Percentiles rank a stretch among this genome's conserved stretches.
phyloP scores from a whole-genome alignment of 2,329 filamentous ascomycete genomes.

The Diplocarpon mali region DNA sequence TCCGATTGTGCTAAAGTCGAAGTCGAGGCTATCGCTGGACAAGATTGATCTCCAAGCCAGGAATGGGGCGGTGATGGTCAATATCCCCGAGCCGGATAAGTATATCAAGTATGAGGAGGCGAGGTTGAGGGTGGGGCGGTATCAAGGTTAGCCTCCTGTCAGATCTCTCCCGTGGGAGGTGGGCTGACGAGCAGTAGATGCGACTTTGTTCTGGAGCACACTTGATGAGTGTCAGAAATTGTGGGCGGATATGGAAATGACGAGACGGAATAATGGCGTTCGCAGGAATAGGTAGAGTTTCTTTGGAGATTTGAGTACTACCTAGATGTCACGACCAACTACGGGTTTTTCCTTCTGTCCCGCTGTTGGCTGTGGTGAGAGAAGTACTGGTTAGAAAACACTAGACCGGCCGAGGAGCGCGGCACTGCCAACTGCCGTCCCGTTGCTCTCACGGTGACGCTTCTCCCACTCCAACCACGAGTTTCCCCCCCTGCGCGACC shows the following conservation, averaged over 20 bases:
- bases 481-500: too few species aligned
- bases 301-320: too few species aligned
- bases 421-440: too few species aligned
- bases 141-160: not conserved
- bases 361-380: too few species aligned
- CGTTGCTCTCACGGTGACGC: too few species aligned
- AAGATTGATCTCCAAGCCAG: not conserved
- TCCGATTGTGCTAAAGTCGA: not conserved
- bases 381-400: too few species aligned
- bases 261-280: not conserved
- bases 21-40: not conserved
- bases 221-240: not conserved
- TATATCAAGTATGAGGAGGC: not conserved
- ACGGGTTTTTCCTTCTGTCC: too few species aligned
- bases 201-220: not conserved
- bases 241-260: not conserved
- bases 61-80: not conserved
- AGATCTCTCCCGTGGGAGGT: not conserved
- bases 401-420: too few species aligned
- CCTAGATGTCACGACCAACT: too few species aligned
- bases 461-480: too few species aligned
- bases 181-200: not conserved
- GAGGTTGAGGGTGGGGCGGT: not conserved
- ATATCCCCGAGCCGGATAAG: not conserved
- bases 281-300: too few species aligned